These are phyloP conservation scores for Verticillium isaacii DNA, from an alignment of 2,329 filamentous ascomycete genomes.

Conservation along the genomic window DNA sequence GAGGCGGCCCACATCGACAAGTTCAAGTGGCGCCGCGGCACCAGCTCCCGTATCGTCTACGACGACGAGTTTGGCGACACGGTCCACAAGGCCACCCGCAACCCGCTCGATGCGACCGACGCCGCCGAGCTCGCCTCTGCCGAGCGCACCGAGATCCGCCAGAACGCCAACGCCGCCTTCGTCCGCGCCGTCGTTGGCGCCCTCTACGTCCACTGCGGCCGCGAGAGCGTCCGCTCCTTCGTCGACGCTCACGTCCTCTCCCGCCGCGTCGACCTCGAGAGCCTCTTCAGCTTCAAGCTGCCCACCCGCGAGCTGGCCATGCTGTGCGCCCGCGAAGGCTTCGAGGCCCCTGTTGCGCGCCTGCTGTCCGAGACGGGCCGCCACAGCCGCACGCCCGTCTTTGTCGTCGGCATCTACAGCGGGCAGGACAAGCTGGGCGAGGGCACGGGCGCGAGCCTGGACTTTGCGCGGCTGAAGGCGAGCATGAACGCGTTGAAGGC, in stretches of 20 bases:
- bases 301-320: slow-evolving; percentile 79
- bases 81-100: slow-evolving; percentile 22
- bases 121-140: slow-evolving; percentile 6
- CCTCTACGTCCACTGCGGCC: slow-evolving; percentile 79
- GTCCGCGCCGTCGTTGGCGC: slow-evolving; percentile 80
- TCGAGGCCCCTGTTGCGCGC: slow-evolving; percentile 80
- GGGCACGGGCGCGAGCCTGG: slow-evolving; percentile 72
- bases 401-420: slow-evolving; percentile 89
- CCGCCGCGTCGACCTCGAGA: slow-evolving; percentile 69
- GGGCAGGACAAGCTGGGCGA: slow-evolving; percentile 89
- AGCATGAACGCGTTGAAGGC: slow-evolving; percentile 81
- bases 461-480: slow-evolving; percentile 73
- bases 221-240: slow-evolving; percentile 74
- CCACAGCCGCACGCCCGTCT: slow-evolving; percentile 79
- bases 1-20: slow-evolving; percentile 41
- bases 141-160: slow-evolving; percentile 64
- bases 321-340: slow-evolving; percentile 84
- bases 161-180: slow-evolving; percentile 67
- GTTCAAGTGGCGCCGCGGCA: slow-evolving; percentile 59
- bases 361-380: slow-evolving; percentile 90
- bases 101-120: slow-evolving; percentile 10
- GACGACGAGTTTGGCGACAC: slow-evolving; percentile 80
- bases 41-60: slow-evolving; percentile 73
- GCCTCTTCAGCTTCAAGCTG: slow-evolving; percentile 77
- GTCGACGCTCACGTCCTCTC: slow-evolving; percentile 79